Evolutionary conservation across 345 rosid genomes (phyloP).

Genomic region (Toxicodendron radicans): DNA sequence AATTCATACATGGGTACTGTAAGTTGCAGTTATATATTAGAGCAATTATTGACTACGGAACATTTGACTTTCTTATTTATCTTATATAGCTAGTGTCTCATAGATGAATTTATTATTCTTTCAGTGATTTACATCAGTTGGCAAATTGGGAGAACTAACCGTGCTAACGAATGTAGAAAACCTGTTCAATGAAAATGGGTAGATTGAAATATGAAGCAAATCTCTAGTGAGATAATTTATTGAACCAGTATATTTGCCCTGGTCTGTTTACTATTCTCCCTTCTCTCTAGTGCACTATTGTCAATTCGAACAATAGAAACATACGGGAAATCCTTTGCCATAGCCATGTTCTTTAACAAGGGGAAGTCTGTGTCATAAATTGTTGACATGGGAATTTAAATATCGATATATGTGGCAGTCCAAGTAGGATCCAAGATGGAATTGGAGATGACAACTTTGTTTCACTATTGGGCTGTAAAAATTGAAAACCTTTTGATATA

Average conservation of each 20-base stretch:
- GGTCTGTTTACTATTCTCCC: not conserved
- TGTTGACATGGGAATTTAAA: not conserved
- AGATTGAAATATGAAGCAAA: not conserved
- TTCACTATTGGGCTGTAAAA: not conserved
- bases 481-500: not conserved
- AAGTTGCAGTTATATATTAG: not conserved
- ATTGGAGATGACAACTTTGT: not conserved
- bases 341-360: not conserved
- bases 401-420: not conserved
- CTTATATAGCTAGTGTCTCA: not conserved
- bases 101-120: conserved; percentile 6
- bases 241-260: not conserved
- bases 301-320: not conserved
- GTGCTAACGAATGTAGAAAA: not conserved
- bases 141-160: not conserved
- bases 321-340: not conserved
- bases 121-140: not conserved
- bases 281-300: not conserved
- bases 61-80: not conserved
- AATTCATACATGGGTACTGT: not conserved
- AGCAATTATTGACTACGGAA: not conserved
- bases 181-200: not conserved
- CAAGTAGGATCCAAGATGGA: conserved; percentile 6
- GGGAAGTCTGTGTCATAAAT: conserved; percentile 4
- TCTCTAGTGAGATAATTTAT: not conserved